Evolutionary conservation across 331 rosid species (phyloP).

Genomic region (Stylosanthes scabra): DNA sequence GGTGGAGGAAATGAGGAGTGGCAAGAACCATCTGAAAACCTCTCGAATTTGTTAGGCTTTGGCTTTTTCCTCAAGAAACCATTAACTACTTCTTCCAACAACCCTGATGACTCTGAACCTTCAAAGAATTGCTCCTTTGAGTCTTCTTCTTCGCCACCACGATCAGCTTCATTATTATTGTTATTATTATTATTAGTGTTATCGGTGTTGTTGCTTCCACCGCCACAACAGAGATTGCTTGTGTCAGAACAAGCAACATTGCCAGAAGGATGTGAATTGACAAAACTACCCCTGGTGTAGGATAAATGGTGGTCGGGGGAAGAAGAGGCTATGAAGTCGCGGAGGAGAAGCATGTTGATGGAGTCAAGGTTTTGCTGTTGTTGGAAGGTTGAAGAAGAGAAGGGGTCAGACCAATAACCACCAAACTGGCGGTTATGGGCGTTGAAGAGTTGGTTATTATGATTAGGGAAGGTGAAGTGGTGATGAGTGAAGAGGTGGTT

Average conservation of each 20-base stretch:
- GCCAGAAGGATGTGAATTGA: slow-evolving; percentile 3
- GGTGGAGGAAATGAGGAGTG: slow-evolving; percentile 12
- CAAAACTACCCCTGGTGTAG: background rate
- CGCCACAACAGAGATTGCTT: background rate
- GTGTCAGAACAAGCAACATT: slow-evolving; percentile 14
- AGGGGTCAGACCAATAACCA: slow-evolving; percentile 37
- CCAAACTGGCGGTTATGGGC: slow-evolving; percentile 18
- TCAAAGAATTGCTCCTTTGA: slow-evolving; percentile 60
- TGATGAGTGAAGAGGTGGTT: background rate
- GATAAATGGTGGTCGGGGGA: slow-evolving; percentile 13
- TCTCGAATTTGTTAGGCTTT: slow-evolving; percentile 25
- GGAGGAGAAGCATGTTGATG: slow-evolving; percentile 63
- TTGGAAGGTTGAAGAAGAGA: background rate
- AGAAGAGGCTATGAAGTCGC: slow-evolving; percentile 48
- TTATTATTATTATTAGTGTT: too few species aligned
- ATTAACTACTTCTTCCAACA: slow-evolving; percentile 76
- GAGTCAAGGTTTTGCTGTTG: slow-evolving; percentile 36
- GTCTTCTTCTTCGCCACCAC: background rate
- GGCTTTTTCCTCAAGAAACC: slow-evolving; percentile 64
- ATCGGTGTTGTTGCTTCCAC: slow-evolving; percentile 10
- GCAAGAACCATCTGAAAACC: background rate
- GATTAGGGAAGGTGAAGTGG: slow-evolving; percentile 46
- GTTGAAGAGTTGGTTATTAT: slow-evolving; percentile 38
- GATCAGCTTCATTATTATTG: background rate
- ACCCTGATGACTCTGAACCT: slow-evolving; percentile 72